A percentile compares a stretch with the other conserved stretches of the same genome.
These are phyloP conservation scores for Camellia oleifera DNA, from an alignment of 179 eudicot species.

Conservation along the genomic window DNA sequence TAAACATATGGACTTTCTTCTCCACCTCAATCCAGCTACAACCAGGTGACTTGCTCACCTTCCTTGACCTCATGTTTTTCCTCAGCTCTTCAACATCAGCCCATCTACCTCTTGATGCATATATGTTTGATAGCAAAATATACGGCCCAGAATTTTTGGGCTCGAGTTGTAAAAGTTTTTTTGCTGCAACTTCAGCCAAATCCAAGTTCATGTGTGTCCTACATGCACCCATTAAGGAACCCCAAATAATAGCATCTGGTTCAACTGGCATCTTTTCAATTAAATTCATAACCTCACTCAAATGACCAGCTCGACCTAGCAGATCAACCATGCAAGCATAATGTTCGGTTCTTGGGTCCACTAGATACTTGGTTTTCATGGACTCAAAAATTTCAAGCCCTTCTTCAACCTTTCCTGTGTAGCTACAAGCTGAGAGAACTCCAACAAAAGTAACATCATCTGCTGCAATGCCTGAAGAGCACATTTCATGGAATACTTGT, in stretches of 20 bases:
- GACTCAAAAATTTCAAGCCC: conserved; percentile 55
- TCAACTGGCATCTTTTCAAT: conserved; percentile 49
- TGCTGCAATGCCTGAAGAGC: conserved; percentile 39
- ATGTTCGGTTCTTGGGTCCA: conserved; percentile 49
- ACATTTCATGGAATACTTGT: conserved; percentile 57
- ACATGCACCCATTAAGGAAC: conserved; percentile 62
- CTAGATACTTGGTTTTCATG: conserved; percentile 44
- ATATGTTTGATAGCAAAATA: conserved; percentile 54
- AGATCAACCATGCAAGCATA: conserved; percentile 75
- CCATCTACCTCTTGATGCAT: conserved; percentile 64
- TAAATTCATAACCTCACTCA: conserved; percentile 53
- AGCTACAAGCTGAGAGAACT: conserved; percentile 62
- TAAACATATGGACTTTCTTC: conserved; percentile 59
- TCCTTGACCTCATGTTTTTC: conserved; percentile 40
- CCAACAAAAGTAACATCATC: conserved; percentile 62
- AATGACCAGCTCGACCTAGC: conserved; percentile 63
- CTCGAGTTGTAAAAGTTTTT: conserved; percentile 54
- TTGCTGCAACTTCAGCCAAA: conserved; percentile 62
- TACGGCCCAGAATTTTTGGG: conserved; percentile 53
- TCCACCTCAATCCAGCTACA: conserved; percentile 79
- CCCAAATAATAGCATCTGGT: conserved; percentile 65
- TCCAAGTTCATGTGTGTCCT: conserved; percentile 52
- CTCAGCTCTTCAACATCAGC: conserved; percentile 46
- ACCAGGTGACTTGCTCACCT: conserved; percentile 60
- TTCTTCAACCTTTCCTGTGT: conserved; percentile 57